Base-by-base conservation (phyloP, 116 monocot genomes). In the Iris pallida region DNA sequence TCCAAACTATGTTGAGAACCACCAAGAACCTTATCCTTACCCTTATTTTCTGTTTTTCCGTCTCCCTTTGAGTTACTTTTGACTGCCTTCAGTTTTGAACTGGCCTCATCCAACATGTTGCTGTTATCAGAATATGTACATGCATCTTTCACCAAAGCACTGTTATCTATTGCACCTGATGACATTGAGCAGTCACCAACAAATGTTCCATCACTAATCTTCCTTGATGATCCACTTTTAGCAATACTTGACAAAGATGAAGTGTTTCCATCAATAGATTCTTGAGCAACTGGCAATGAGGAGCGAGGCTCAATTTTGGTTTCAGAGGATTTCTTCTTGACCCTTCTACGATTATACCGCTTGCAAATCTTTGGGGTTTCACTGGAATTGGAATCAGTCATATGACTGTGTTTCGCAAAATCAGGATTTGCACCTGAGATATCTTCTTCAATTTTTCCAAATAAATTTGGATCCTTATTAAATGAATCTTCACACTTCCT, bases 231-330 rank as follows among this genome's bases (percentile, higher is more conserved):
- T 5, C 56, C 56, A 16, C 16, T 55, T 42, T n/a, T 13, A 68
- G 55, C 3, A 55, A 54, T 16, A 16, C 42, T 43, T 15, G 55
- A 42, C 55, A 54, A 55, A 44, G 45, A 56, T 69, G 57, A 45
- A 46, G 10, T 45, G 45, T 69, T 43, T 10, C 16, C 40, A 7
- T 41, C 40, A 55, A 41, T 17, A 55, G 10, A 68, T 54, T 14
- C 53, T 55, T 68, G 55, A 55, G n/a, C 55, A 43, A 17, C 53
- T 68, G 57, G 57, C 19, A 57, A 57, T 19, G 16, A 57, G 57
- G 18, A 3, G 16, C 5, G 10, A 9, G n/a, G 5, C 17, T 16
- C 17, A 55, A 19, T 18, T 18, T 19, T 57, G 18, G 16, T 18
- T 7, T 7, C 57, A 57, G 17, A 17, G 16, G 0, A 16, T 19